phyloP scores from a whole-genome alignment of 306 rosid species.

The Sindora glabra region DNA sequence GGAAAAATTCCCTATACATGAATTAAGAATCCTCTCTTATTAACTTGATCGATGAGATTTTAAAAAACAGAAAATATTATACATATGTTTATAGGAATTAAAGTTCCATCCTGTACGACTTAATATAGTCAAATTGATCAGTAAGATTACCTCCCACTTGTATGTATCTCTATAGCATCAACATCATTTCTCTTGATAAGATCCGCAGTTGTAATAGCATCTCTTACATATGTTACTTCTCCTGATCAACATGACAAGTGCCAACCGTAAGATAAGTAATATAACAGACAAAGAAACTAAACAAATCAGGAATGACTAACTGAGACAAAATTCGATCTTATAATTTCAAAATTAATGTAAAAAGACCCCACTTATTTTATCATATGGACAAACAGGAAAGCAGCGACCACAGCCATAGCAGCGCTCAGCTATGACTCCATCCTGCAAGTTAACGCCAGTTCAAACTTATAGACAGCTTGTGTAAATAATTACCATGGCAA shows the following conservation, averaged over 20 bases:
- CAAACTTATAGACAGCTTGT: background rate
- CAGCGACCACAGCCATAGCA: conserved; percentile 98
- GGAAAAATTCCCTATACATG: background rate
- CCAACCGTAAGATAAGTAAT: background rate
- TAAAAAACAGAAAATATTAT: conserved; percentile 1
- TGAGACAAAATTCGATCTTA: conserved; percentile 1
- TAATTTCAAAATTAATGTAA: background rate
- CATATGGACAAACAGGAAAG: conserved; percentile 89
- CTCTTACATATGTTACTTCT: conserved; percentile 63
- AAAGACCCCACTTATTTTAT: conserved; percentile 61
- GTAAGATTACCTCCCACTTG: conserved; percentile 66
- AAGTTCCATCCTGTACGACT: background rate
- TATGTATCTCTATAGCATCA: conserved; percentile 85
- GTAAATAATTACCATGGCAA: background rate
- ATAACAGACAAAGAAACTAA: background rate
- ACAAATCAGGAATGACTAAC: background rate
- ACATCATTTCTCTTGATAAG: conserved; percentile 58
- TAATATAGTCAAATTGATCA: background rate
- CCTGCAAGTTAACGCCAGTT: conserved; percentile 36
- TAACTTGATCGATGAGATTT: background rate
- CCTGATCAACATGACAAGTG: conserved; percentile 32
- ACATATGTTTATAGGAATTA: too few species aligned
- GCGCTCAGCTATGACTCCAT: conserved; percentile 81
- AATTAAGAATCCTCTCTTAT: background rate
- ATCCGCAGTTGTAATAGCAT: conserved; percentile 48